Base-by-base conservation (phyloP, 2,329 filamentous ascomycete species). In the Aspergillus fructus region DNA sequence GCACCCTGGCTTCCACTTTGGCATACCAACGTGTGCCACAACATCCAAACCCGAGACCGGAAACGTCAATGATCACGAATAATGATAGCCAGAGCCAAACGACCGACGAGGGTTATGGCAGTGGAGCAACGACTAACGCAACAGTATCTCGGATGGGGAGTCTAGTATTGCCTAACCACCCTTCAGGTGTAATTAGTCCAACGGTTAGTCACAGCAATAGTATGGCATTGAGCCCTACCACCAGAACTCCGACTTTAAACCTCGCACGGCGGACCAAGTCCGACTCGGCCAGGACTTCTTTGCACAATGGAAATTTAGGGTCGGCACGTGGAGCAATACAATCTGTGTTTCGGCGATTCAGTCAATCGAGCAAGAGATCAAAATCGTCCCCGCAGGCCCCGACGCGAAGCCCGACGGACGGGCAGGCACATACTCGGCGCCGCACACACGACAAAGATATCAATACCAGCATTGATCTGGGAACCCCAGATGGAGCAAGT, bases 381-480 rank as follows among this genome's bases (percentile, higher is more conserved):
- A 30, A 30, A 21, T 24, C 53, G 5, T 49, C 58, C 8, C 43
- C 48, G 15, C 59, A 43, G 21, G 12, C 54, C 43, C 34, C 49
- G 34, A 55, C 43, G 15, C 62, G 65, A 33, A 62, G 60, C 21
- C 60, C n/a, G 21, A 55, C 55, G 7, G 49, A 41, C 33, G 45
- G 30, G 33, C 49, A 37, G 21, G 15, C n/a, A 33, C 17, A 24
- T 8, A 45, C 46, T 19, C 30, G 41, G n/a, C 59, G 61, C 17
- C 48, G 49, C 39, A 34, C 34, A 5, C 49, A 64, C 17, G 63
- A 66, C 37, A 66, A 58, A 23, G 65, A 71, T 45, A 55, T 69
- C 7, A 66, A 67, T 42, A 69, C 66, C 11, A 77, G 74, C 59
- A 75, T 76, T 53, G 73, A 76, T 51, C 59, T 75, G 23, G 64